These are phyloP conservation scores for Penicillium sp. DNA, from an alignment of 2,329 filamentous ascomycete genomes.

Conservation along the genomic window DNA sequence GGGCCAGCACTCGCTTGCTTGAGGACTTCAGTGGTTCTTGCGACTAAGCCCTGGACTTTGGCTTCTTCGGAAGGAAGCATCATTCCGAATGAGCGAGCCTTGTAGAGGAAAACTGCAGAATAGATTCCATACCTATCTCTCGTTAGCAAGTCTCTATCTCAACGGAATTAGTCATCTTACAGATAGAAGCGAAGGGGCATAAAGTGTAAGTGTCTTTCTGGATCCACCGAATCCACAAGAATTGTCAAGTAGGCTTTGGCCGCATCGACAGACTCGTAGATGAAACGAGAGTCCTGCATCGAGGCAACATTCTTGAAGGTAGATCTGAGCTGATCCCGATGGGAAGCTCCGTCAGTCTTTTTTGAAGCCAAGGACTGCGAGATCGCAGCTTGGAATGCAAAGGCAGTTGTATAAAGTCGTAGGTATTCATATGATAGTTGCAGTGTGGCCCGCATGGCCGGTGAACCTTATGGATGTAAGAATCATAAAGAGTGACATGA, in stretches of 20 bases:
- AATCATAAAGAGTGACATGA: not conserved
- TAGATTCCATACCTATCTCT: slow-evolving; percentile 54
- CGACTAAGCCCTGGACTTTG: slow-evolving; percentile 59
- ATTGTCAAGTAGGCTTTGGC: slow-evolving; percentile 63
- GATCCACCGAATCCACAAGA: slow-evolving; percentile 61
- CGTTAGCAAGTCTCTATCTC: slow-evolving; percentile 10
- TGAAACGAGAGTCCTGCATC: slow-evolving; percentile 64
- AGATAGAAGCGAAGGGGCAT: slow-evolving; percentile 66
- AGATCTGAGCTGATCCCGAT: slow-evolving; percentile 43
- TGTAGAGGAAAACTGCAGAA: slow-evolving; percentile 65
- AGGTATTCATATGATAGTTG: slow-evolving; percentile 72
- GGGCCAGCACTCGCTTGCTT: slow-evolving; percentile 58
- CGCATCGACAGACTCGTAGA: slow-evolving; percentile 65
- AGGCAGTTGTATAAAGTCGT: slow-evolving; percentile 71
- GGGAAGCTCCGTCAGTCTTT: slow-evolving; percentile 34
- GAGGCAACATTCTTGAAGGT: slow-evolving; percentile 58
- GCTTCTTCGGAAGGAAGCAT: slow-evolving; percentile 56
- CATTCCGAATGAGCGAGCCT: slow-evolving; percentile 61
- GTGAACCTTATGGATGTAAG: slow-evolving; percentile 51
- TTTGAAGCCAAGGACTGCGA: slow-evolving; percentile 50
- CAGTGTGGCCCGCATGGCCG: slow-evolving; percentile 65
- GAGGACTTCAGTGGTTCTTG: slow-evolving; percentile 59
- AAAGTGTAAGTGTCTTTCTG: slow-evolving; percentile 59
- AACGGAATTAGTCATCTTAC: slow-evolving; percentile 36
- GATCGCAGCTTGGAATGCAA: slow-evolving; percentile 71